Conservation (phyloP, 495 filamentous ascomycete genomes). For the Aspergillus conjunctus region DNA sequence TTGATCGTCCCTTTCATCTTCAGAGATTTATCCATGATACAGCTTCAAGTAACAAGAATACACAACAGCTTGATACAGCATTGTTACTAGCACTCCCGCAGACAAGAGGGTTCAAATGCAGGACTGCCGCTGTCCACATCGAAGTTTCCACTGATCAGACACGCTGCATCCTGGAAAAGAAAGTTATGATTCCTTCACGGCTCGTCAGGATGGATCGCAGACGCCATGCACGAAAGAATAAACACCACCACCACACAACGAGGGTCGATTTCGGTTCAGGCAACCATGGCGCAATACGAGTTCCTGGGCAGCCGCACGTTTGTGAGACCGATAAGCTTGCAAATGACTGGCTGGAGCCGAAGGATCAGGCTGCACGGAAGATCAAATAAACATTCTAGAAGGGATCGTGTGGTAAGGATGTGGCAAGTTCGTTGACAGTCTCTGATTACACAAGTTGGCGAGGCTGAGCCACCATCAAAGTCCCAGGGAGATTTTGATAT, state of each 20-base stretch:
- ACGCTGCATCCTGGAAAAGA: slow-evolving; percentile 6
- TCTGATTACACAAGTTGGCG: neutral
- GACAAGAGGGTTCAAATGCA: neutral
- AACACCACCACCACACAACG: neutral
- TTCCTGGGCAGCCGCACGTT: slow-evolving; percentile 24
- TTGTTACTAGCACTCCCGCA: neutral
- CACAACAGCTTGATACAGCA: neutral
- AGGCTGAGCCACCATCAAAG: neutral
- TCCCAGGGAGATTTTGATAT: neutral
- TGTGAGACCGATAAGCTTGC: slow-evolving; percentile 6
- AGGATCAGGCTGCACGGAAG: slow-evolving; percentile 28
- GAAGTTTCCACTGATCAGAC: neutral
- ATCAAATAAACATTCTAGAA: slow-evolving; percentile 30
- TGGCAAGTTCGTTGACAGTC: slow-evolving; percentile 3
- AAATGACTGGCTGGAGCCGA: slow-evolving; percentile 17
- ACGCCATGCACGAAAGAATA: slow-evolving; percentile 12
- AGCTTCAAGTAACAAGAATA: neutral
- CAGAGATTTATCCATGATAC: neutral
- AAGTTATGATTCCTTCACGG: neutral
- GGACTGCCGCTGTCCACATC: slow-evolving; percentile 1
- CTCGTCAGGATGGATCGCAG: neutral
- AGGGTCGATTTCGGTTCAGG: neutral
- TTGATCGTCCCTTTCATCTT: neutral
- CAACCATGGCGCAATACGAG: slow-evolving; percentile 14
- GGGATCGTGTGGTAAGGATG: slow-evolving; percentile 12